Evolutionary conservation across 2,329 filamentous ascomycete genomes (phyloP).

Genomic region (Fusarium incarnatum): DNA sequence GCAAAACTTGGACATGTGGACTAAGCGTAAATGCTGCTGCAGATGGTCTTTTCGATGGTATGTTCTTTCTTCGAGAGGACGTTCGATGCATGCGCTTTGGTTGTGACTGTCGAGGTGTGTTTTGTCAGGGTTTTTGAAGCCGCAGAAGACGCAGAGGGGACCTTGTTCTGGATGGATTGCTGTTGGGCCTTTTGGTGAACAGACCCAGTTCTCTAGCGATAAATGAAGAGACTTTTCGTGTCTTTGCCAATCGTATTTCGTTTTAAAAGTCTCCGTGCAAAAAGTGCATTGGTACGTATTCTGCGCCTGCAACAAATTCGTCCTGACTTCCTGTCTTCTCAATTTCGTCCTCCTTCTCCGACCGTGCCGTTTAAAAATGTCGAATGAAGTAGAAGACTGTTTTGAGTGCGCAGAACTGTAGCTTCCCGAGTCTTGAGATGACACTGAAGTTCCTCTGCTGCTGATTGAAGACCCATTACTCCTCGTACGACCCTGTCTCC

Average conservation of each 20-base stretch:
- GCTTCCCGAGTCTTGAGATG: conserved; percentile 24
- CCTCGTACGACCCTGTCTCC: conserved; percentile 48
- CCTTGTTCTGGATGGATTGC: conserved; percentile 54
- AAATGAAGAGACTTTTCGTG: conserved; percentile 63
- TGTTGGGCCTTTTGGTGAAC: conserved; percentile 49
- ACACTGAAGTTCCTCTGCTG: conserved; percentile 35
- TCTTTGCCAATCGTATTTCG: conserved; percentile 61
- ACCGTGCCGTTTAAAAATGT: conserved; percentile 29
- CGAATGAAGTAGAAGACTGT: conserved; percentile 22
- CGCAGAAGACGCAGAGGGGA: conserved; percentile 53
- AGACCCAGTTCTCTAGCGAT: conserved; percentile 61
- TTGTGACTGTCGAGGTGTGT: conserved; percentile 54
- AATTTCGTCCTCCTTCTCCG: conserved; percentile 29
- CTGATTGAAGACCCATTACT: conserved; percentile 56
- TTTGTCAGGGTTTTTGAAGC: conserved; percentile 48
- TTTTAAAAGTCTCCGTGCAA: conserved; percentile 59
- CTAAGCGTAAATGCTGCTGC: conserved; percentile 55
- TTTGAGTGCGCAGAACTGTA: conserved; percentile 37
- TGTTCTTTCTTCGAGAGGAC: conserved; percentile 55
- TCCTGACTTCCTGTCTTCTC: conserved; percentile 27
- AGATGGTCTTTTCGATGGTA: conserved; percentile 59
- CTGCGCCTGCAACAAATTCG: conserved; percentile 20
- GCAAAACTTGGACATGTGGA: conserved; percentile 55
- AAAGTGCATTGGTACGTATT: conserved; percentile 58
- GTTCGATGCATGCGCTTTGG: conserved; percentile 56